Percentiles rank a stretch among this genome's conserved stretches.
These are phyloP conservation scores for Picochlorum sp. DNA, from an alignment of 139 green algal species.

Conservation along the genomic window DNA sequence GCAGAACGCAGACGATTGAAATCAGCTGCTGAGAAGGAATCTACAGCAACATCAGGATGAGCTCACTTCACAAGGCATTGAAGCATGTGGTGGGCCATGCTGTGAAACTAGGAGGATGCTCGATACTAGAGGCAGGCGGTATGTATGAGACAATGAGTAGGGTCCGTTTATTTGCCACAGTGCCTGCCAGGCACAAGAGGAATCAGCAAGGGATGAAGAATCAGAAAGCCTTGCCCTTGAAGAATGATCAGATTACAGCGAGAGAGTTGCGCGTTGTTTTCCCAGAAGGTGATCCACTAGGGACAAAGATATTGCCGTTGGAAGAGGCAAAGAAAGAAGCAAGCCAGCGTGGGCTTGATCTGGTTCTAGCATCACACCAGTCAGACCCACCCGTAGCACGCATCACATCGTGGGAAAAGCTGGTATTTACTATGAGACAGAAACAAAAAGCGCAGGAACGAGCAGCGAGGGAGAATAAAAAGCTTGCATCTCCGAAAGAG, in stretches of 20 bases:
- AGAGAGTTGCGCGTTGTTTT: slow-evolving; percentile 20
- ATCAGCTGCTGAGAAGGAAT: no score
- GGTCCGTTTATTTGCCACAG: no score
- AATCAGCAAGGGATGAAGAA: background rate
- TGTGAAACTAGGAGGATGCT: background rate
- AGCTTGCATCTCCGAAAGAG: slow-evolving; percentile 13
- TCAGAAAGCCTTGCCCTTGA: slow-evolving; percentile 10
- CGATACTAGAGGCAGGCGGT: background rate
- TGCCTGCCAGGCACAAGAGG: background rate
- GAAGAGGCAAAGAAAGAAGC: background rate
- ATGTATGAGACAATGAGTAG: no score
- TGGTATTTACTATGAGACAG: slow-evolving; percentile 25
- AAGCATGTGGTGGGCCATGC: background rate
- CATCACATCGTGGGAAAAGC: slow-evolving; percentile 18
- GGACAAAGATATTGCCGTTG: slow-evolving; percentile 2
- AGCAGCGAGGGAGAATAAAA: slow-evolving; percentile 8
- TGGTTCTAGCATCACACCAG: slow-evolving; percentile 11
- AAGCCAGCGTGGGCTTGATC: slow-evolving; percentile 6
- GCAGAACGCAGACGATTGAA: no score
- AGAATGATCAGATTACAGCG: slow-evolving; percentile 21
- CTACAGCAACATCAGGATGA: no score
- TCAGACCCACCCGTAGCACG: slow-evolving; percentile 19
- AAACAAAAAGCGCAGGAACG: slow-evolving; percentile 11
- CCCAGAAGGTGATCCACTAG: background rate
- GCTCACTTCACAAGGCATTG: no score